Evolutionary conservation across 495 filamentous ascomycete species (phyloP), one percentile per base, ranked within the genome.

Genomic region (Xylaria curta): DNA sequence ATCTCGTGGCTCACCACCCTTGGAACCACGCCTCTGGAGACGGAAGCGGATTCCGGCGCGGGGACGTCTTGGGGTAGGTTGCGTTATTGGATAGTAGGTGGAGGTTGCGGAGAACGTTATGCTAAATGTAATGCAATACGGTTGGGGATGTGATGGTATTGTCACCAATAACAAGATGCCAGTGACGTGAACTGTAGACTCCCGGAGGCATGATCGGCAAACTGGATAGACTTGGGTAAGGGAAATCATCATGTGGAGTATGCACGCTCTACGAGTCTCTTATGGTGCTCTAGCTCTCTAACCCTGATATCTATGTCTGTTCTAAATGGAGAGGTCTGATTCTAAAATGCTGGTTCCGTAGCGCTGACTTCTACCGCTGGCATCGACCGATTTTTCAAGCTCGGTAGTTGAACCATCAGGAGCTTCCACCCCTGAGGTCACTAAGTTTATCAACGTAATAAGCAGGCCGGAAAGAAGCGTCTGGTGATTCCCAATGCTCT

Each of bases 391-490:
- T 3, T 21, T 2, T 53, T 54, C 13, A 15, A 38, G 1, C n/a
- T 53, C 42, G 10, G 1, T n/a, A 10, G 7, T 19, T 0, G 49
- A 33, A 28, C 31, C 54, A 13, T 76, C 44, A 78, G 59, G 69
- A 47, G 49, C 76, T 75, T 21, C 68, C 79, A 12, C 61, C 83
- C 42, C 83, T 78, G 59, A 98, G 82, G 85, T 98, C 95, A 49
- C 92, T 90, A 74, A 98, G 81, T 80, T 86, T 89, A 80, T 97
- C 93, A 69, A 94, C 86, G 83, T 94, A 97, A 66, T 87, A 95
- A 70, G 86, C 85, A 8, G 95, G 95, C 65, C 91, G 87, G 3
- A 91, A 87, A 9, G 81, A 75, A 13, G 85, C 85, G 10, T 86
- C 89, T 42, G 87, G 83, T 0, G 85, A 88, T 75, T 93, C 86